Base-by-base conservation (phyloP, 768 basidiomycete species). In the Russula griseocarnosa region DNA sequence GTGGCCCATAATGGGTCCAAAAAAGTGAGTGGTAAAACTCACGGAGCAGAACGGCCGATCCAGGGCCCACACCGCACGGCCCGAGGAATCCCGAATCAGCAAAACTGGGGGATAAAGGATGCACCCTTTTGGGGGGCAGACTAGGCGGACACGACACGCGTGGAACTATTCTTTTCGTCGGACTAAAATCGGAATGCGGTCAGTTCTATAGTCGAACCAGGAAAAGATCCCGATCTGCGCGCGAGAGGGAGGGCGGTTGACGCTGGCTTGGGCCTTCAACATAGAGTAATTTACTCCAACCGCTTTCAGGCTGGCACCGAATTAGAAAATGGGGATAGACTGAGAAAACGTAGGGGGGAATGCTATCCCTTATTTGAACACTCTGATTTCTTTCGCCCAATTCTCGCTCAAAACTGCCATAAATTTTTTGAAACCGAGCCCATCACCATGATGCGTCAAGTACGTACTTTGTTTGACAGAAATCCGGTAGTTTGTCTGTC, bases 61-160 rank as follows among this genome's bases (percentile, higher is more conserved):
- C 49, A 59, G 26, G 18, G 47, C 24, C 50, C 6, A 38, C 22
- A n/a, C 30, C 20, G 32, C 32, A 51, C 49, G 40, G 30, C 16
- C 61, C 49, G 55, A 63, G 20, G 24, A 36, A 32, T n/a, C 46
- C 50, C 56, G 50, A 63, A 16, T n/a, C 30, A 50, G 40, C 30
- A 20, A 26, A 36, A 32, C 26, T 18, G 30, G 62, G 32, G 40
- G 38, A 63, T 42, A 52, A 58, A 52, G 56, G 42, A 24, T 46
- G 56, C 40, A 46, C 62, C n/a, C 46, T n/a, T 52, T 42, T 36
- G 3, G 52, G 36, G 14, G 38, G 34, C 22, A 44, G 50, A 32
- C 40, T 18, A 13, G 28, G 30, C 18, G 56, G 56, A 38, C 32
- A 26, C 51, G 46, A n/a, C 44, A 11, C 44, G 9, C 20, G 16